phyloP scores from a whole-genome alignment of 2,329 filamentous ascomycete genomes.

The Alternaria triticimaculans region DNA sequence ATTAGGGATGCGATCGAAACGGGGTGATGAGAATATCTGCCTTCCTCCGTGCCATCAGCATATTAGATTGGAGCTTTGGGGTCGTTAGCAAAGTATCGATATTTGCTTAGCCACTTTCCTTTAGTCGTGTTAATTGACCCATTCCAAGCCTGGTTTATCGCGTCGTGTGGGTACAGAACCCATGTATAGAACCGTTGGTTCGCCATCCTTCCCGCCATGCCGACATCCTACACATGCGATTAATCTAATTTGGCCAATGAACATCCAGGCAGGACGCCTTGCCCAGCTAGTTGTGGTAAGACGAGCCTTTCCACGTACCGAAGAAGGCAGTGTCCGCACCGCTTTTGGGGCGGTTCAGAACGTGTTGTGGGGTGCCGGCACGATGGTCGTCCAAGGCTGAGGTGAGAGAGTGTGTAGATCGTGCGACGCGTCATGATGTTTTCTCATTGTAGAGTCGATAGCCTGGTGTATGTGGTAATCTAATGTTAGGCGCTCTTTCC shows the following conservation, averaged over 20 bases:
- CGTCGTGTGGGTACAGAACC: background rate
- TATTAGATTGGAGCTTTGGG: background rate
- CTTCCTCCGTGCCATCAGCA: background rate
- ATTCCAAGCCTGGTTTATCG: background rate
- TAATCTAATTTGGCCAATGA: slow-evolving; percentile 20
- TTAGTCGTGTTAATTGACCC: background rate
- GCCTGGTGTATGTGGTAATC: background rate
- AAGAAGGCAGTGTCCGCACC: slow-evolving; percentile 12
- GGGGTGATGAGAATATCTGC: background rate
- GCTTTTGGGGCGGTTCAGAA: slow-evolving; percentile 5
- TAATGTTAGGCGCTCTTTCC: background rate
- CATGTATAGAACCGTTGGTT: slow-evolving; percentile 9
- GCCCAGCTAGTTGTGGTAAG: slow-evolving; percentile 10
- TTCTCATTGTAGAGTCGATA: background rate
- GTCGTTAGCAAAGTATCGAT: background rate
- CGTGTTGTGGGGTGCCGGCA: slow-evolving; percentile 5
- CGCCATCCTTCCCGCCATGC: background rate
- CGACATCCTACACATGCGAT: slow-evolving; percentile 7
- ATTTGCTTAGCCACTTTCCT: background rate
- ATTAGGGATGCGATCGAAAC: background rate
- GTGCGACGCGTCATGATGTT: background rate
- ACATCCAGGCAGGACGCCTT: slow-evolving; percentile 2
- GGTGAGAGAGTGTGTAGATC: background rate
- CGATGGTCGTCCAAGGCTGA: background rate
- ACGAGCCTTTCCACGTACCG: slow-evolving; percentile 6